Evolutionary conservation across 345 rosid genomes (phyloP), one percentile per base, ranked within the genome.

Genomic region (Psidium friedrichsthalianum): DNA sequence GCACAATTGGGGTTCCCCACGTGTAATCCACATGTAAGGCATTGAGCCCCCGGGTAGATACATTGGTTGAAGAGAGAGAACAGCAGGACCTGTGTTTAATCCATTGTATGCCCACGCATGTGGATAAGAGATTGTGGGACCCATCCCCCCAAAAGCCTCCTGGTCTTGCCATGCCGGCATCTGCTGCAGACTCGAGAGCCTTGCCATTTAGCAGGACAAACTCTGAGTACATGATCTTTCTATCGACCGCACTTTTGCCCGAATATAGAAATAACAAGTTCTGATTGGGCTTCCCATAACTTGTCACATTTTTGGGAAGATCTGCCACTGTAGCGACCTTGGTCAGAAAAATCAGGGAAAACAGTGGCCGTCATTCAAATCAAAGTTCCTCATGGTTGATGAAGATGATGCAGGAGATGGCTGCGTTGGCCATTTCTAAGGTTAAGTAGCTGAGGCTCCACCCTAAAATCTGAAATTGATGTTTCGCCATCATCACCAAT

Each of bases 341-440:
- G 95, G 83, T 95, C 95, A 32, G 90, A 89, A 87, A 91, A 86
- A 82, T 94, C 93, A 32, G 53, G 88, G 91, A 86, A 86, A 87
- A 86, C 82, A 85, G 86, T 13, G 99, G 98, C 59, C 91, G 87
- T 97, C 99, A 85, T 97, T 97, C 93, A 97, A 92, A 93, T 97
- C 98, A 84, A 97, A 90, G 89, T 92, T 96, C 91, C 95, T 93
- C 84, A 90, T 85, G n/a, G 93, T 89, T 29, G 99, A 96, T 21
- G 95, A 93, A 16, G 98, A 93, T 51, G 98, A 93, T 56, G 93
- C 94, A 69, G 96, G 96, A 82, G 99, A 94, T 22, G 94, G 86
- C 92, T 94, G 83, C 89, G 92, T 87, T 88, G 94, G 84, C 96
- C 93, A 88, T 90, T 92, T 82, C 88, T 87, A 78, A 92, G 94